phyloP scores from a whole-genome alignment of 1,284 basidiomycete species.

The Melampsora larici-populina region DNA sequence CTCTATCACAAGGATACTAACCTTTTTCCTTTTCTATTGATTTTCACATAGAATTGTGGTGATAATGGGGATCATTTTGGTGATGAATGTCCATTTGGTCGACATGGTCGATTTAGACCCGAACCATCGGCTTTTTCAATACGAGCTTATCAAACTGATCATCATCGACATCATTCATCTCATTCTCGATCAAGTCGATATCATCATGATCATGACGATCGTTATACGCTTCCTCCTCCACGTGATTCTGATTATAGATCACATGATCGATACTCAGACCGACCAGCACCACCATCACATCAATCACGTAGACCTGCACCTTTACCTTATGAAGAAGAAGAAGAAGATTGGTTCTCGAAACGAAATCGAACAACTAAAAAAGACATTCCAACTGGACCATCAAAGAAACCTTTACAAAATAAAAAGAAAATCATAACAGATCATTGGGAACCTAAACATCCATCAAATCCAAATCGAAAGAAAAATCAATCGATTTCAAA shows the following conservation, averaged over 20 bases:
- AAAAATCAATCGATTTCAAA: neutral
- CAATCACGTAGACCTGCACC: neutral
- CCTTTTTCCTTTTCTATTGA: neutral
- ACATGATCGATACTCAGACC: neutral
- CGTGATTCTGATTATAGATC: neutral
- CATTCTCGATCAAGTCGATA: neutral
- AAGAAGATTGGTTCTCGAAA: slow-evolving; percentile 37
- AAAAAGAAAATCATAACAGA: no score
- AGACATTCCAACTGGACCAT: neutral
- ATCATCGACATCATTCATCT: neutral
- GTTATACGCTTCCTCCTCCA: neutral
- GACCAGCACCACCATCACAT: slow-evolving; percentile 6
- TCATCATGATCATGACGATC: slow-evolving; percentile 3
- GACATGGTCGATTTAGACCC: slow-evolving; percentile 8
- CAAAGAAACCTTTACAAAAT: neutral
- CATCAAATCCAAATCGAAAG: slow-evolving; percentile 2
- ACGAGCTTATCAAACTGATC: neutral
- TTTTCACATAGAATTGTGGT: slow-evolving; percentile 26
- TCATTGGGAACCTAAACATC: no score
- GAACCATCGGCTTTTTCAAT: slow-evolving; percentile 38
- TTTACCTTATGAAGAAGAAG: neutral
- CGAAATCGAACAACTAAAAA: slow-evolving; percentile 10
- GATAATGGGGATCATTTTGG: slow-evolving; percentile 37
- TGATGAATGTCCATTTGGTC: slow-evolving; percentile 34
- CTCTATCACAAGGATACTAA: neutral